Conservation (phyloP, 805 yeast genomes). For the Yarrowia deformans region DNA sequence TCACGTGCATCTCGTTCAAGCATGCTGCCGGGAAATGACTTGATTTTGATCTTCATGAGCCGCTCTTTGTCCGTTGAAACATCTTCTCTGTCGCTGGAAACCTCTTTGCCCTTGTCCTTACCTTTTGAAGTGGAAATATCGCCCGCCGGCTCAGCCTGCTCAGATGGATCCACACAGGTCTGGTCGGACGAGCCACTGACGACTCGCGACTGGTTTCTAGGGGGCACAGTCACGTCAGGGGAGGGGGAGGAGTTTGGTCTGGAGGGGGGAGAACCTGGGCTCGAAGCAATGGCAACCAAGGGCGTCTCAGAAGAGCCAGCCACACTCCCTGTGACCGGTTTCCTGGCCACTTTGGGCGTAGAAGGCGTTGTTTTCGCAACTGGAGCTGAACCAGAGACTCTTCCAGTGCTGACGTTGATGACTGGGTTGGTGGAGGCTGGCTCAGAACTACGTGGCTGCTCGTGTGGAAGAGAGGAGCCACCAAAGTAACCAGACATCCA, state of each 20-base stretch:
- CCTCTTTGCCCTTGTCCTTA: too few relatives aligned
- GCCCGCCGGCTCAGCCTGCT: background rate
- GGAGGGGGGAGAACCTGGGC: background rate
- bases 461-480: background rate
- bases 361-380: background rate
- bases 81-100: too few relatives aligned
- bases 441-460: too few relatives aligned
- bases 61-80: background rate
- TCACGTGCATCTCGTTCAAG: constrained; percentile 1
- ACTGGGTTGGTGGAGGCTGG: background rate
- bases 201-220: background rate
- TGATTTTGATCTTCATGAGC: background rate
- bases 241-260: too few relatives aligned
- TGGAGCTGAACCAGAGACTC: background rate
- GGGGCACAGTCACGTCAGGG: background rate
- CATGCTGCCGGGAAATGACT: background rate
- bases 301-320: background rate
- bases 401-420: background rate
- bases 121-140: too few relatives aligned
- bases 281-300: too few relatives aligned
- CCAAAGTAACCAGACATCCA: background rate
- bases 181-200: background rate
- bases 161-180: background rate
- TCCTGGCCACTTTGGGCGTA: background rate
- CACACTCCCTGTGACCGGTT: background rate